phyloP scores from a whole-genome alignment of 2,329 filamentous ascomycete species.

The Aaosphaeria pasadenensis region DNA sequence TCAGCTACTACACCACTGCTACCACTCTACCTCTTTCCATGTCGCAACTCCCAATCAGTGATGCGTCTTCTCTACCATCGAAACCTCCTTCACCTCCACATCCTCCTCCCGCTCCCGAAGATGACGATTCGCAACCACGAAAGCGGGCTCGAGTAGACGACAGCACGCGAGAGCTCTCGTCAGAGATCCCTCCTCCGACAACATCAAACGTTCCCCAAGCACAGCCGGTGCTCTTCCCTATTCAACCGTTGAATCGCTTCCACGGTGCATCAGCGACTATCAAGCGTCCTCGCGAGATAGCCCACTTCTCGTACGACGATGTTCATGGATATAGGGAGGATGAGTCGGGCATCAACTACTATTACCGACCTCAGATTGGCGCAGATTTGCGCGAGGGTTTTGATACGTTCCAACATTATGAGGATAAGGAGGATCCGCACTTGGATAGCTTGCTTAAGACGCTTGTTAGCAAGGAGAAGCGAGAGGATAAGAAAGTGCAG shows the following conservation, averaged over 20 bases:
- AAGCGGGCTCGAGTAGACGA: background rate
- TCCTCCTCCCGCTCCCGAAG: background rate
- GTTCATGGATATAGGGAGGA: conserved; percentile 73
- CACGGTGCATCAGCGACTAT: conserved; percentile 32
- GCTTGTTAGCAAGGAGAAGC: conserved; percentile 69
- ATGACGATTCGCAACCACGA: background rate
- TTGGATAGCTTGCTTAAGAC: conserved; percentile 78
- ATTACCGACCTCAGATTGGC: conserved; percentile 72
- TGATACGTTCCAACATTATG: conserved; percentile 76
- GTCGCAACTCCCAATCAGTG: too few relatives aligned
- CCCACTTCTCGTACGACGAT: conserved; percentile 90
- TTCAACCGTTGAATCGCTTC: conserved; percentile 32
- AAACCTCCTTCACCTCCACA: background rate
- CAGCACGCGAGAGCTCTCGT: background rate
- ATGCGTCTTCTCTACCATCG: background rate
- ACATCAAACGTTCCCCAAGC: background rate
- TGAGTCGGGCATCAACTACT: conserved; percentile 79
- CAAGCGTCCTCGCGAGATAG: conserved; percentile 66
- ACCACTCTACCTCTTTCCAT: too few relatives aligned
- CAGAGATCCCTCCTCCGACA: background rate
- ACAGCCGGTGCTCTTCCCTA: conserved; percentile 15
- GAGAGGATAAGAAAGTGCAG: conserved; percentile 64
- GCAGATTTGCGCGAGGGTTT: conserved; percentile 78
- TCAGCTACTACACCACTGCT: too few relatives aligned
- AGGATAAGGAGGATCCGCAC: conserved; percentile 82